Base-by-base conservation (phyloP, 805 yeast species). In the Kodamaea sagamina region DNA sequence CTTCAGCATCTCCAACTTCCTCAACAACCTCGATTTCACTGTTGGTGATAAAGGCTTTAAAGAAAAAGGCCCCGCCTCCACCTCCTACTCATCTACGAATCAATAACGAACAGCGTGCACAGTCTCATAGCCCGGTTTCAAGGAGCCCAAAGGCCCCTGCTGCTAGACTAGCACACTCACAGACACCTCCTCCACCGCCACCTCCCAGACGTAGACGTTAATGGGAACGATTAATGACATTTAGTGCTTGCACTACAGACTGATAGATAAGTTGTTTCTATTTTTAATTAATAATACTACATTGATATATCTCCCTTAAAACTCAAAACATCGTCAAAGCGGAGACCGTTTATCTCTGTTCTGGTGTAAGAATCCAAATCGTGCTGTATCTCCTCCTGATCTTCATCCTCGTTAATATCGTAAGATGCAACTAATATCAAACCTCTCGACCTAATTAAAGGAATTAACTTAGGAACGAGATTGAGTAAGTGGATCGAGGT, bases 371-470 rank as follows among this genome's bases (percentile, higher is more conserved):
- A 49, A 42, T 65, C 72, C 51, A 67, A 59, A 19, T 68, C 72
- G 32, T 55, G 57, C 39, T 52, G 55, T 4, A 62, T 47, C 17
- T 49, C 42, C 17, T 53, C 60, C 36, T 54, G 61, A 12, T 49
- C 49, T 18, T 60, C 63, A 16, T 60, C 62, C 19, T 58, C 61
- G 19, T 43, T 43, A 5, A 62, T 61, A 41, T 71, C 77, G 41
- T 73, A 71, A 0, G 82, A 69, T 2, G 89, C 92, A n/a, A 90
- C 92, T 36, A 92, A 68, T 40, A 92, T 81, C 50, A 92, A 72
- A 0, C 98, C 98, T 43, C 84, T 74, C 1, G 86, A 81, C 46
- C 95, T 73, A 11, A 92, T 84, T 21, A 86, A 75, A 27, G 84
- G 85, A 5, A 85, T 77, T 31, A 90, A 64, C 41, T 84, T 82